Conservation (phyloP, 2,329 filamentous ascomycete genomes). For the Coniella vitis region DNA sequence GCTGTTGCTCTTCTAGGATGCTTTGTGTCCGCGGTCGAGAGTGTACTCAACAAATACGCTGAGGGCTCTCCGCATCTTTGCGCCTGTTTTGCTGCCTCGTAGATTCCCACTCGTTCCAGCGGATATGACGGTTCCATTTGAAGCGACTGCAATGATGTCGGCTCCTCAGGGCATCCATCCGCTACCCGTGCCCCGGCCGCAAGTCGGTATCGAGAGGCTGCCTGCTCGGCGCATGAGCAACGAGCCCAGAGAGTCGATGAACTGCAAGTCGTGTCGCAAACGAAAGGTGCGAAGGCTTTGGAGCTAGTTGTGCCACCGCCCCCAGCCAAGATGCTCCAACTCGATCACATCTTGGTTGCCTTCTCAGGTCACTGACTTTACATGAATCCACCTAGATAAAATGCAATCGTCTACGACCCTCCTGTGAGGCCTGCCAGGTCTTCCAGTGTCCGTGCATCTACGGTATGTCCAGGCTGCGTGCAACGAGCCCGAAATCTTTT, state of each 20-base stretch:
- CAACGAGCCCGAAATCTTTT: not conserved
- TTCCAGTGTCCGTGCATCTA: constrained; percentile 87
- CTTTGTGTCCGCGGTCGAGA: constrained; percentile 7
- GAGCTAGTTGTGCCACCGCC: not conserved
- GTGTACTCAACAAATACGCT: not conserved
- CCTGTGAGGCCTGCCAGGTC: constrained; percentile 82
- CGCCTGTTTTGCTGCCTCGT: not conserved
- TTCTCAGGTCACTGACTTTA: constrained; percentile 8
- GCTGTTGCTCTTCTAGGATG: not conserved
- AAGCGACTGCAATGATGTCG: constrained; percentile 34
- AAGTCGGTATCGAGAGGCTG: constrained; percentile 75
- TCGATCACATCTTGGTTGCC: not conserved
- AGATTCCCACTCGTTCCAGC: constrained; percentile 12
- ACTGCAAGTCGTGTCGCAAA: constrained; percentile 90
- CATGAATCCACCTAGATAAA: constrained; percentile 61
- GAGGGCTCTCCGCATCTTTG: not conserved
- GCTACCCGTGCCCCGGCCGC: constrained; percentile 61
- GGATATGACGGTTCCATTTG: constrained; percentile 34
- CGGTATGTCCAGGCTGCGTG: constrained; percentile 46
- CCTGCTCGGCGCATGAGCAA: constrained; percentile 63
- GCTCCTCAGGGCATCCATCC: constrained; percentile 39
- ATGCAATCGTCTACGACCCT: constrained; percentile 77
- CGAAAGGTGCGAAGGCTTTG: constrained; percentile 60
- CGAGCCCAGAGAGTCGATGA: constrained; percentile 85
- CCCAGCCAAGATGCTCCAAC: too few species aligned